Evolutionary conservation across 1,284 basidiomycete species (phyloP), one percentile per base, ranked within the genome.

Genomic region (Anthracocystis panici-leucophaei): DNA sequence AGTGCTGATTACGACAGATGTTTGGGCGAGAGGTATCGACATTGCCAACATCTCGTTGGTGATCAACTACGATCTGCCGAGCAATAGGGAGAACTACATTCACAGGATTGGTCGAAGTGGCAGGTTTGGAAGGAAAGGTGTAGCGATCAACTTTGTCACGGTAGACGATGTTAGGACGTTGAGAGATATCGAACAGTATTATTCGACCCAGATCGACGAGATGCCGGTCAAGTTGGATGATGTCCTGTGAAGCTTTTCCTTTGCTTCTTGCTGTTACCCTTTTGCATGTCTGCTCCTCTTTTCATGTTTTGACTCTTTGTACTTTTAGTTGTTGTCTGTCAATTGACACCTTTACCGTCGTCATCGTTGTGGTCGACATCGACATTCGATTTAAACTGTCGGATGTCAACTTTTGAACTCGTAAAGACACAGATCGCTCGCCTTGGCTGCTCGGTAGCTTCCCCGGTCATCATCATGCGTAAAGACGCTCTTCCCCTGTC

Each of bases 1-100:
- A 3, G 81, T 83, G 5, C 58, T 85, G 20, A 83, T 84, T 65
- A 83, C 82, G 11, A 86, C 86, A 35, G 97, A 99, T 86, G 94
- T 99, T 46, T 97, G 95, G 95, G 95, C 97, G 29, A 92, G 97
- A 83, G 97, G 97, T 80, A 96, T 99, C 84, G 97, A 99, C 85
- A 95, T 99, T 10, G 94, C 97, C 84, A 95, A 98, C 87, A 97
- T 99, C 50, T 97, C 95, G 42, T 88, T 98, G 68, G 96, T 98
- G 81, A 98, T 98, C 85, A 98, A 98, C 87, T 98, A 98, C 85
- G 95, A 97, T 85, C 89, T 98, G 65, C 95, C 94, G 7, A 75
- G 71, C 35, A 81, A 77, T 29, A 66, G 79, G 45, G 95, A 98
- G 88, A 97, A 97, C 87, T 99, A 99, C 87, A 95, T 99, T 78